Evolutionary conservation across 805 yeast species (phyloP).

Genomic region (Clavispora fructus): DNA sequence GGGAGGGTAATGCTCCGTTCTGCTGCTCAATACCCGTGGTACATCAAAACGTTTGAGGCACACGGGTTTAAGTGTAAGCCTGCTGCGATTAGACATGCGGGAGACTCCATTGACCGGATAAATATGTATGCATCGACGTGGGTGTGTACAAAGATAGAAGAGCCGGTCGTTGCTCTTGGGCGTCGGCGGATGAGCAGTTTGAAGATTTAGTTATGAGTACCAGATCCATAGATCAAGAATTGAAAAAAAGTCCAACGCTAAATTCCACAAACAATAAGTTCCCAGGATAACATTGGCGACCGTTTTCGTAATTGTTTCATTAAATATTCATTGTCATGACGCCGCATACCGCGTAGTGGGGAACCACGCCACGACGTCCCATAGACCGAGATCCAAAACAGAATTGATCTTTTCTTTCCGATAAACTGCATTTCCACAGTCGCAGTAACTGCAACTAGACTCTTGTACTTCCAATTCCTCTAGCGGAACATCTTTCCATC

Average conservation of each 20-base stretch:
- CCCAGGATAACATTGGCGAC: too few relatives aligned
- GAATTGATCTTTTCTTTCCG: too few relatives aligned
- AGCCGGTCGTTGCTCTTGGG: slow-evolving; percentile 6
- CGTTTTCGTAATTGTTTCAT: not conserved
- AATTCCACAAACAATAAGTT: too few relatives aligned
- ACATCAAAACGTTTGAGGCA: slow-evolving; percentile 60
- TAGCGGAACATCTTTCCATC: slow-evolving; percentile 67
- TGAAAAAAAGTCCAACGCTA: too few relatives aligned
- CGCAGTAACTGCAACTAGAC: too few relatives aligned
- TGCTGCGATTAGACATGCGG: slow-evolving; percentile 62
- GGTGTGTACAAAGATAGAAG: slow-evolving; percentile 58
- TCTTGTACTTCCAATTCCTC: not conserved
- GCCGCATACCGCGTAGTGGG: too few relatives aligned
- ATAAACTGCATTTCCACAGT: too few relatives aligned
- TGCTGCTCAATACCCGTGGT: slow-evolving; percentile 75
- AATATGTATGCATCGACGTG: slow-evolving; percentile 89
- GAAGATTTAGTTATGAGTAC: slow-evolving; percentile 6
- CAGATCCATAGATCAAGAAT: too few relatives aligned
- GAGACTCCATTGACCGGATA: slow-evolving; percentile 67
- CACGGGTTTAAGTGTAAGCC: slow-evolving; percentile 65
- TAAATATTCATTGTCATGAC: not conserved
- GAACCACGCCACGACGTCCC: too few relatives aligned
- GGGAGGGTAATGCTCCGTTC: slow-evolving; percentile 77
- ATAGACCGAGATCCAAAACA: too few relatives aligned
- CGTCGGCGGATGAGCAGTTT: slow-evolving; percentile 48